Conservation (phyloP, 768 basidiomycete genomes). For the Podaxis sp. region DNA sequence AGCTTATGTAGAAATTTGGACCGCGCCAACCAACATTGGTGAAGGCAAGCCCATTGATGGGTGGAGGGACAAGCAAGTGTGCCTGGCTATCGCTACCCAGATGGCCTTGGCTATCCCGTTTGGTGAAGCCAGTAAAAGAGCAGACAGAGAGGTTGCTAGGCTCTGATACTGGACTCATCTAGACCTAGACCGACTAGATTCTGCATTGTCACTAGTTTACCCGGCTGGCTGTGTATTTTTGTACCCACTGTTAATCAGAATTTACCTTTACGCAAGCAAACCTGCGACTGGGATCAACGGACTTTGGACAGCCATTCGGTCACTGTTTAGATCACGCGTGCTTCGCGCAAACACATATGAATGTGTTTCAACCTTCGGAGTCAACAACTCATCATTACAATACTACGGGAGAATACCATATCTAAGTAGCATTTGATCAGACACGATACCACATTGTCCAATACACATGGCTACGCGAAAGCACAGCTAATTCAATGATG, state of each 20-base stretch:
- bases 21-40: slow-evolving; percentile 55
- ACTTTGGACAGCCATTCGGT: not conserved
- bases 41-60: slow-evolving; percentile 38
- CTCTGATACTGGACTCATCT: slow-evolving; percentile 15
- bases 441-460: not conserved
- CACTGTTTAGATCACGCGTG: not conserved
- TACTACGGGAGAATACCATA: not conserved
- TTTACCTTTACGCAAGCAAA: not conserved
- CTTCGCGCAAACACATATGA: not conserved
- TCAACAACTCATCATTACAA: not conserved
- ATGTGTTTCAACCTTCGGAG: not conserved
- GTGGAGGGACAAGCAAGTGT: slow-evolving; percentile 66
- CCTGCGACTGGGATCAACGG: not conserved
- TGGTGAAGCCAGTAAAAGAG: slow-evolving; percentile 35
- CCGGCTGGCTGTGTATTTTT: not conserved
- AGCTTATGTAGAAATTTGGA: slow-evolving; percentile 61
- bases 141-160: slow-evolving; percentile 21
- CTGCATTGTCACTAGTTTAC: not conserved
- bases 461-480: not conserved
- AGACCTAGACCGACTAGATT: not conserved
- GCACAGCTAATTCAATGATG: not conserved
- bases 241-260: not conserved
- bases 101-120: slow-evolving; percentile 52
- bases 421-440: not conserved
- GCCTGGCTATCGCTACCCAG: slow-evolving; percentile 60